Evolutionary conservation across 768 basidiomycete genomes (phyloP).

Genomic region (Rhodotorula toruloides): DNA sequence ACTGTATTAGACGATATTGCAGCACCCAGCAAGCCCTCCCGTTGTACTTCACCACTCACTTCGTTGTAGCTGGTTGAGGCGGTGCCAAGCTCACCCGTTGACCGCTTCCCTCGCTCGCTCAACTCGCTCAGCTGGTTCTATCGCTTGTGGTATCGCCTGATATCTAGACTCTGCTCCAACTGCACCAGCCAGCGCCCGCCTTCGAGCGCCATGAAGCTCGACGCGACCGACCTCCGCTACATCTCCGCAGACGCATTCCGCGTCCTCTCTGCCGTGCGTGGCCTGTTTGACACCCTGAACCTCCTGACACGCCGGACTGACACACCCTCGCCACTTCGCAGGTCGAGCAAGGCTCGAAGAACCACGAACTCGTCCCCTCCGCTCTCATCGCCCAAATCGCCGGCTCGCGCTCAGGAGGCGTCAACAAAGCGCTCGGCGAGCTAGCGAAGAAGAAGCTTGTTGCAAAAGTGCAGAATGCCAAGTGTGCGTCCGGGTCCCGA

Average conservation of each 20-base stretch:
- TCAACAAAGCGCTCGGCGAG: slow-evolving; percentile 83
- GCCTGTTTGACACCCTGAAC: neutral
- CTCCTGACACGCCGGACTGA: neutral
- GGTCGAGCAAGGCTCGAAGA: slow-evolving; percentile 98
- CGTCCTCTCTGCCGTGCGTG: slow-evolving; percentile 80
- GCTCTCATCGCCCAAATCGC: slow-evolving; percentile 85
- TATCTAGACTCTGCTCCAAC: too few species aligned
- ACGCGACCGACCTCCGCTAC: slow-evolving; percentile 93
- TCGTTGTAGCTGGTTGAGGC: too few species aligned
- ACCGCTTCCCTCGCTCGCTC: too few species aligned
- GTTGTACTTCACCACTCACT: too few species aligned
- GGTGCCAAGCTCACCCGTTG: too few species aligned
- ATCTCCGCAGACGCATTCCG: slow-evolving; percentile 86
- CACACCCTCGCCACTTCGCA: slow-evolving; percentile 45
- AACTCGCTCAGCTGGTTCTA: too few species aligned
- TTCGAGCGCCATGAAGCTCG: too few species aligned
- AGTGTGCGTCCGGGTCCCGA: slow-evolving; percentile 58
- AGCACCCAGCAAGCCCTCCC: too few species aligned
- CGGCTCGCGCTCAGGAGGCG: slow-evolving; percentile 82
- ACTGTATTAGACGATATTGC: too few species aligned
- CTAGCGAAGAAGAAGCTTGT: slow-evolving; percentile 89
- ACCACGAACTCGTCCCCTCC: slow-evolving; percentile 91
- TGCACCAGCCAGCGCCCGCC: too few species aligned
- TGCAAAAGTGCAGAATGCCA: slow-evolving; percentile 80
- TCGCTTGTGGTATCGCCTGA: too few species aligned